A percentile compares a stretch with the other conserved stretches of the same genome.
phyloP scores from a whole-genome alignment of 371 early-diverging fungal genomes.

The Parasitella parasitica region DNA sequence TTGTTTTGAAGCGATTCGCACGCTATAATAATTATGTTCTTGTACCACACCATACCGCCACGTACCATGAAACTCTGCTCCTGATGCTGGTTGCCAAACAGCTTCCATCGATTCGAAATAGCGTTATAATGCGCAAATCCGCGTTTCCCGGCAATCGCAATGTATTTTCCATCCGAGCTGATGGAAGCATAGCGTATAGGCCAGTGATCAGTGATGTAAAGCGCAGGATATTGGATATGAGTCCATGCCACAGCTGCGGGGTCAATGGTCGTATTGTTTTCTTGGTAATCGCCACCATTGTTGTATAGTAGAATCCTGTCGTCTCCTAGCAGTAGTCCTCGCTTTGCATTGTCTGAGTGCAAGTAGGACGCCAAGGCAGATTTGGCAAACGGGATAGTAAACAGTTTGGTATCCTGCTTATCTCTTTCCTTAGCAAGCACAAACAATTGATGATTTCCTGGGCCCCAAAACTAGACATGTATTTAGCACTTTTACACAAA shows the following conservation, averaged over 20 bases:
- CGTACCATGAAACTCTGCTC: constrained; percentile 75
- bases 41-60: constrained; percentile 83
- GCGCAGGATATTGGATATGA: constrained; percentile 71
- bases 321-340: constrained; percentile 67
- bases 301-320: constrained; percentile 75
- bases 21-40: constrained; percentile 66
- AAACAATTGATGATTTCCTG: constrained; percentile 70
- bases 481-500: neutral
- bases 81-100: constrained; percentile 84
- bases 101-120: constrained; percentile 76
- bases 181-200: constrained; percentile 77
- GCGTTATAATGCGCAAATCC: constrained; percentile 81
- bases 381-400: constrained; percentile 70
- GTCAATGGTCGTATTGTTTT: constrained; percentile 71
- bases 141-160: constrained; percentile 80
- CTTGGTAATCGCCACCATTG: constrained; percentile 59
- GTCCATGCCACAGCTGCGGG: constrained; percentile 79
- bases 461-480: constrained; percentile 73
- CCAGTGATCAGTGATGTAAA: constrained; percentile 84
- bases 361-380: constrained; percentile 54
- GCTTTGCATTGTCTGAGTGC: constrained; percentile 65
- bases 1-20: constrained; percentile 49
- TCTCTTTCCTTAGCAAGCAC: constrained; percentile 30
- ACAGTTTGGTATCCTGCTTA: constrained; percentile 36
- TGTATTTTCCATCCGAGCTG: constrained; percentile 66